phyloP scores from a whole-genome alignment of 164 flowering plant species.

The Magnolia sinica region DNA sequence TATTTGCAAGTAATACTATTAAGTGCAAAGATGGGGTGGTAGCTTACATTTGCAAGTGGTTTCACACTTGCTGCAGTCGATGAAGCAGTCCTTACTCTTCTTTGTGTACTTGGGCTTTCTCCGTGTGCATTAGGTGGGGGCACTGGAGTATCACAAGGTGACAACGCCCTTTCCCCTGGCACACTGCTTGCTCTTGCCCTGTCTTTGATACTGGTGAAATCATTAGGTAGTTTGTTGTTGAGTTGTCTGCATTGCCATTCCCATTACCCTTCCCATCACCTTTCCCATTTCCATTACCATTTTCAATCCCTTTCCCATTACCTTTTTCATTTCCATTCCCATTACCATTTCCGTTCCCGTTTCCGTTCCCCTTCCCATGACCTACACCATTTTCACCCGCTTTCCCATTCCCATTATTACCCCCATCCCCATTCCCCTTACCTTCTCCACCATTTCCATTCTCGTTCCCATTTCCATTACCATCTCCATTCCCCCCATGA shows the following conservation, averaged over 20 bases:
- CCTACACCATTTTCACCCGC: too few relatives aligned
- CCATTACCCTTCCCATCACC: neutral
- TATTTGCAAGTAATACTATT: too few relatives aligned
- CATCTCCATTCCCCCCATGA: neutral
- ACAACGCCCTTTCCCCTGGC: slow-evolving; percentile 35
- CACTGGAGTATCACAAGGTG: slow-evolving; percentile 31
- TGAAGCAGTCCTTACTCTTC: slow-evolving; percentile 53
- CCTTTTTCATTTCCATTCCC: neutral
- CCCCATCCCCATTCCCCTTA: too few relatives aligned
- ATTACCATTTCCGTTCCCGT: neutral
- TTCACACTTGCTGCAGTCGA: slow-evolving; percentile 62
- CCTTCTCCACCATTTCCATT: neutral
- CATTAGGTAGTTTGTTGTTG: slow-evolving; percentile 26
- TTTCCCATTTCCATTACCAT: slow-evolving; percentile 5
- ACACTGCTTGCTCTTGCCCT: slow-evolving; percentile 40
- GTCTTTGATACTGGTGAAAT: slow-evolving; percentile 17
- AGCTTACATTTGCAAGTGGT: slow-evolving; percentile 62
- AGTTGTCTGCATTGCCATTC: slow-evolving; percentile 14
- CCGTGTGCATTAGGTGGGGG: slow-evolving; percentile 49
- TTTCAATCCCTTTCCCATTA: neutral
- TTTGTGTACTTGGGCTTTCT: slow-evolving; percentile 54
- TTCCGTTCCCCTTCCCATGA: neutral
- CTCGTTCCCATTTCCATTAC: neutral
- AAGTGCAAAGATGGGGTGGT: too few relatives aligned
- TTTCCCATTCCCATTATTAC: neutral